These are phyloP conservation scores for Naematelia encephala DNA, from an alignment of 768 basidiomycete species.

Conservation along the genomic window DNA sequence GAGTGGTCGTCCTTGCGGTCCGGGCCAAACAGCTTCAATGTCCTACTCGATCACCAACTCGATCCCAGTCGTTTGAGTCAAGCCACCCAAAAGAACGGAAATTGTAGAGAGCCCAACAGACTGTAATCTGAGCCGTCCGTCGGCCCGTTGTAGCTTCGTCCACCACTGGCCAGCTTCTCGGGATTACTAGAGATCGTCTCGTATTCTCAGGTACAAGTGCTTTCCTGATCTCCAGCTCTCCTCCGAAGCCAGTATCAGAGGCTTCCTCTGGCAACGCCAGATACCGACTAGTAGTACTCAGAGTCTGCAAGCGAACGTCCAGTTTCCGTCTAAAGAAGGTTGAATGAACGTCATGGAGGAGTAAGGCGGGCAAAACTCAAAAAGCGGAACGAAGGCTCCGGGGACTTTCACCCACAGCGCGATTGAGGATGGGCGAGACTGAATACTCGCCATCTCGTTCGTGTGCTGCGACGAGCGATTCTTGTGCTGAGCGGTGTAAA, in stretches of 20 bases:
- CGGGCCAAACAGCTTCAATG: background rate
- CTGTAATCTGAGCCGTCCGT: background rate
- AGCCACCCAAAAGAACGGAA: background rate
- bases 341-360: background rate
- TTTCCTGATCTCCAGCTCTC: slow-evolving; percentile 19
- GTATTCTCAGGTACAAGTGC: slow-evolving; percentile 30
- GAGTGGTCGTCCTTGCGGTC: background rate
- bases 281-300: slow-evolving; percentile 4
- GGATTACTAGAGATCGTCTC: background rate
- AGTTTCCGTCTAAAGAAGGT: background rate
- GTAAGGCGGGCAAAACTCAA: slow-evolving; percentile 2
- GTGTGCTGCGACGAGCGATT: slow-evolving; percentile 33
- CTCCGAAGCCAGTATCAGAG: background rate
- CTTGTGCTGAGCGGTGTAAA: slow-evolving; percentile 19
- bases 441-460: slow-evolving; percentile 13
- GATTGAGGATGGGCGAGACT: slow-evolving; percentile 15
- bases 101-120: background rate
- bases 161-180: background rate
- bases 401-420: slow-evolving; percentile 44
- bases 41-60: background rate
- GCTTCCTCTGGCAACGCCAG: background rate
- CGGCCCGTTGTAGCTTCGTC: background rate
- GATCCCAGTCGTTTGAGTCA: background rate
- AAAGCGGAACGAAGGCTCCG: slow-evolving; percentile 28
- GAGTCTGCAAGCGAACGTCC: background rate